Evolutionary conservation across 2,329 filamentous ascomycete species (phyloP), one percentile per base, ranked within the genome.

Genomic region (Didymella sp.): DNA sequence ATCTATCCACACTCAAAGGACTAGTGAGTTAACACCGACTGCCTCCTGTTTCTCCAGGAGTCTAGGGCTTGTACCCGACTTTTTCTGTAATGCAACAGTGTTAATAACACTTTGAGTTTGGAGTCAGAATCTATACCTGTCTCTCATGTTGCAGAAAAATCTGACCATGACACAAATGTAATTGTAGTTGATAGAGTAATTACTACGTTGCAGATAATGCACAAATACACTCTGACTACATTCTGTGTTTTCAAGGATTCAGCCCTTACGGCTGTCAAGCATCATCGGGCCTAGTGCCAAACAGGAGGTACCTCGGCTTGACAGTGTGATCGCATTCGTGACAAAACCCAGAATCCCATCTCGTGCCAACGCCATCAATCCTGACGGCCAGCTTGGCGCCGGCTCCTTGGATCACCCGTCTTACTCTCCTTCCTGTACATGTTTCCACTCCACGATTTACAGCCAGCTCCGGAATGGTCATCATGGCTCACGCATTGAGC

Each of bases 401-500:
- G 24, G 24, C 12, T 48, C 12, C n/a, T 35, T 54, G 22, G 9
- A 33, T 13, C 19, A n/a, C 7, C n/a, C 9, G 19, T 19, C 24
- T 44, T 37, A 21, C 40, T 38, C 17, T 3, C 9, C 7, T 41
- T 41, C 27, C n/a, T 35, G 33, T 47, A 22, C 17, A 52, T 25
- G 47, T 33, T 19, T 15, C n/a, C n/a, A n/a, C n/a, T 30, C 17
- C 12, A 1, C 2, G 5, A 1, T 17, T 4, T 12, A 2, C 5
- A 3, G n/a, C 4, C 3, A 2, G 6, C 22, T 15, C 7, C 38
- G 25, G 30, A 30, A 52, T 57, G 54, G 48, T 57, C 44, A 64
- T 56, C 37, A 69, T 69, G 65, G 58, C 59, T 30, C 65, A 67
- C 19, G 49, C 47, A 27, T 25, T 52, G 27, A 64, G 65, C 58